Percentiles rank a stretch among this genome's conserved stretches.
Conservation (phyloP, 768 basidiomycete genomes). For the Boletus sensibilis region DNA sequence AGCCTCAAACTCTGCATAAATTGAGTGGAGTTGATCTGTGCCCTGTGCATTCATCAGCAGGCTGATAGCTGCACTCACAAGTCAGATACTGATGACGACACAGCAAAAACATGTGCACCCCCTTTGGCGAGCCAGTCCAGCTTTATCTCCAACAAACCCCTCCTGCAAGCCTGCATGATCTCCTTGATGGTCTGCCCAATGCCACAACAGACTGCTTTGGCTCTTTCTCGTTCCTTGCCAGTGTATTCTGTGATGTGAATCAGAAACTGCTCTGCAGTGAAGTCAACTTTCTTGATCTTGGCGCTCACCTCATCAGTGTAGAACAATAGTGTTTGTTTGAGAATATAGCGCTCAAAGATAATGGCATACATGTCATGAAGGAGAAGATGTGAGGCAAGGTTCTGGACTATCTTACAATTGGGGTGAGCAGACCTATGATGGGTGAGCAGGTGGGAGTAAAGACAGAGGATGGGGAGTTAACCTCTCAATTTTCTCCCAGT, state of each 20-base stretch:
- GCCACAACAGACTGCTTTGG: constrained; percentile 44
- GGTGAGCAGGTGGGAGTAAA: neutral
- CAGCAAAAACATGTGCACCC: constrained; percentile 36
- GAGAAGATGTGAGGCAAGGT: constrained; percentile 57
- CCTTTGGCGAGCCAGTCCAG: constrained; percentile 45
- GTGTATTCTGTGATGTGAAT: constrained; percentile 44
- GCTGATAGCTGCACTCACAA: constrained; percentile 46
- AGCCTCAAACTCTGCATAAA: constrained; percentile 63
- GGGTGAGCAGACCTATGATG: constrained; percentile 37
- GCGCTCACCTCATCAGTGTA: constrained; percentile 52
- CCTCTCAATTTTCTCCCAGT: constrained; percentile 51
- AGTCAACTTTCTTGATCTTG: constrained; percentile 32
- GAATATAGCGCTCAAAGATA: constrained; percentile 55
- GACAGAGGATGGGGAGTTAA: constrained; percentile 8
- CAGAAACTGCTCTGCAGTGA: constrained; percentile 54
- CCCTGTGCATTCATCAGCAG: constrained; percentile 50
- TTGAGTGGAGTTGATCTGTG: constrained; percentile 43
- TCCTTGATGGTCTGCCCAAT: constrained; percentile 47
- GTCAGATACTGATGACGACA: constrained; percentile 28
- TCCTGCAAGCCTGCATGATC: constrained; percentile 54
- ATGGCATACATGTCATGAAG: constrained; percentile 54
- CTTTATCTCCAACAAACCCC: constrained; percentile 45
- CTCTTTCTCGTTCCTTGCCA: constrained; percentile 57
- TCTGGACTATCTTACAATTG: constrained; percentile 42
- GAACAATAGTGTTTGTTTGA: constrained; percentile 49